Percentiles rank a stretch among this genome's conserved stretches.
Evolutionary conservation across 2,329 filamentous ascomycete genomes (phyloP).

Genomic region (Nigrospora oryzae): DNA sequence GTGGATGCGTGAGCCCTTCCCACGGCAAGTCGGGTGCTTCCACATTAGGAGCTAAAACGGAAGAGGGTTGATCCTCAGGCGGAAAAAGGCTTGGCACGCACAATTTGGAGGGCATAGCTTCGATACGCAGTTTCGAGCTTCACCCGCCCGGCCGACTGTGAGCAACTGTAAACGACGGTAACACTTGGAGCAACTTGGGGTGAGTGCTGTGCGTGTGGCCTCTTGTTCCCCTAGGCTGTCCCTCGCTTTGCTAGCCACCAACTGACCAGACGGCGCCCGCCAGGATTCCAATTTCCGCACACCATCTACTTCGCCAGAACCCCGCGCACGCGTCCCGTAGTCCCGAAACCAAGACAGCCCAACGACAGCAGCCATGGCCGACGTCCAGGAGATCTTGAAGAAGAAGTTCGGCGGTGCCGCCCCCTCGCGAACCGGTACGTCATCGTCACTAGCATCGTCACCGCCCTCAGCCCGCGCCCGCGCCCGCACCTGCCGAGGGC

Average conservation of each 20-base stretch:
- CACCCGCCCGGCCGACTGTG: conserved; percentile 4
- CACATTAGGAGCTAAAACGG: background rate
- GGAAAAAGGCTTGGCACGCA: conserved; percentile 9
- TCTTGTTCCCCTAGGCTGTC: background rate
- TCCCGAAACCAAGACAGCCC: background rate
- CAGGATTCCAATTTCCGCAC: background rate
- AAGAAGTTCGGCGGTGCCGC: conserved; percentile 24
- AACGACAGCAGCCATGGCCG: conserved; percentile 17
- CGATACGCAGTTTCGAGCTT: conserved; percentile 11
- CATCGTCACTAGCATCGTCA: background rate
- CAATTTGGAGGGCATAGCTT: conserved; percentile 21
- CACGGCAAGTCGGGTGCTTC: no score
- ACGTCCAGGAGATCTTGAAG: conserved; percentile 35
- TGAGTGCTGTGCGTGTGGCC: conserved; percentile 6
- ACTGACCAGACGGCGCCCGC: background rate
- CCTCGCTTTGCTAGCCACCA: no score
- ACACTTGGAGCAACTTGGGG: conserved; percentile 9
- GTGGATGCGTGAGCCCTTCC: no score
- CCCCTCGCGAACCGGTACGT: conserved; percentile 23
- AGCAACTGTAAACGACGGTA: conserved; percentile 8
- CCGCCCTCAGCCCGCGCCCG: no score
- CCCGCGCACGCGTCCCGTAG: conserved; percentile 1
- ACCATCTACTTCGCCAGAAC: background rate
- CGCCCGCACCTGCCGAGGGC: background rate
- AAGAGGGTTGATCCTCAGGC: conserved; percentile 8